Percentiles rank a stretch among this genome's conserved stretches.
Evolutionary conservation across 805 yeast genomes (phyloP).

Genomic region (Yarrowia sp.): DNA sequence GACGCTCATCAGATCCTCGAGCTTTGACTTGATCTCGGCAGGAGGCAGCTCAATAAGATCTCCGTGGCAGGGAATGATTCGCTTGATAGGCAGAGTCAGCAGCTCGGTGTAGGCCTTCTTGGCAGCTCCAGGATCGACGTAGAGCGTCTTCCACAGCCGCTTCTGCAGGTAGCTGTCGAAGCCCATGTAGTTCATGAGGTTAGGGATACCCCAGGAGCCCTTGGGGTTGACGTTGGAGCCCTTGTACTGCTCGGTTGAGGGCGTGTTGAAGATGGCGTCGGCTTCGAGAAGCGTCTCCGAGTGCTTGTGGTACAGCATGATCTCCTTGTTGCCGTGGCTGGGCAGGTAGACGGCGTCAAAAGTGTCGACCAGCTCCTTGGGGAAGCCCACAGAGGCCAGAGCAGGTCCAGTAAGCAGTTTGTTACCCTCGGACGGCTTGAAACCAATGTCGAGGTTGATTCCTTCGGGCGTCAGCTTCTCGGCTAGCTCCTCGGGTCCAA

Average conservation of each 20-base stretch:
- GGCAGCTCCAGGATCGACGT: not conserved
- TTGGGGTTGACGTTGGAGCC: not conserved
- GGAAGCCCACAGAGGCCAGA: conserved; percentile 32
- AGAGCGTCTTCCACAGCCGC: not conserved
- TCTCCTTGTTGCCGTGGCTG: conserved; percentile 56
- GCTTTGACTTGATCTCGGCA: not conserved
- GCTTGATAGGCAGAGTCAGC: not conserved
- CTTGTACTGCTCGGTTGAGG: conserved; percentile 19
- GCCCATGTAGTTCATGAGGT: conserved; percentile 13
- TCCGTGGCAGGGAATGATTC: conserved; percentile 24
- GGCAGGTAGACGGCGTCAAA: conserved; percentile 60
- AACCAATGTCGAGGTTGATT: not conserved
- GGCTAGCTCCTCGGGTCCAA: conserved; percentile 47
- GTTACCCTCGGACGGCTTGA: conserved; percentile 5
- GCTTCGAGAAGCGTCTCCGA: conserved; percentile 56
- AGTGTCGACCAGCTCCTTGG: conserved; percentile 42
- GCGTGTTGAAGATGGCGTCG: conserved; percentile 20
- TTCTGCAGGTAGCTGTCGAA: conserved; percentile 7
- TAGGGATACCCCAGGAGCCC: conserved; percentile 9
- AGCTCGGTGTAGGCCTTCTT: not conserved
- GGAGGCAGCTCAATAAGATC: conserved; percentile 3
- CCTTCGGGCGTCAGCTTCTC: conserved; percentile 2
- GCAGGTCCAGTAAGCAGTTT: conserved; percentile 3
- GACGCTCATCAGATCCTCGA: not conserved
- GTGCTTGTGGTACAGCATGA: conserved; percentile 49